Percentiles rank a stretch among this genome's conserved stretches.
Evolutionary conservation across 176 grass and related monocot species (phyloP).

Genomic region (Poa annua): DNA sequence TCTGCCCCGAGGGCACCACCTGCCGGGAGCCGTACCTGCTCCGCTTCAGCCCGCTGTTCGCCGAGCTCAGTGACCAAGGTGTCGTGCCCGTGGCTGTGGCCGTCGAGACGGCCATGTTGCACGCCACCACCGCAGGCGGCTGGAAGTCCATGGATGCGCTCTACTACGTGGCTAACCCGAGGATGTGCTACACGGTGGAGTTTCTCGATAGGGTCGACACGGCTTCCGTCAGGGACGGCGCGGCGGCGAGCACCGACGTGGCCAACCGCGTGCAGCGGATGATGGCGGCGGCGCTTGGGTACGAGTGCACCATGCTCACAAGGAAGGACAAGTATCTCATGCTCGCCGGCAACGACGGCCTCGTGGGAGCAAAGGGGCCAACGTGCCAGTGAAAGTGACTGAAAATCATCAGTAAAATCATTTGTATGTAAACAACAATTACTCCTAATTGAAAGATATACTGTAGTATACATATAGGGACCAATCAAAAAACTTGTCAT

Average conservation of each 20-base stretch:
- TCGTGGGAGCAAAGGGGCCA: neutral
- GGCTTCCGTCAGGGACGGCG: neutral
- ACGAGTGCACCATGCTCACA: slow-evolving; percentile 68
- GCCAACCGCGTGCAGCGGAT: slow-evolving; percentile 62
- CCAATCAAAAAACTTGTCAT: too few relatives aligned
- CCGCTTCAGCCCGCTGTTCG: slow-evolving; percentile 73
- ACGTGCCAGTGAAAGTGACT: neutral
- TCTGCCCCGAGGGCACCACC: slow-evolving; percentile 77
- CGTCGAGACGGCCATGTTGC: slow-evolving; percentile 52
- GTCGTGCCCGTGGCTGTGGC: slow-evolving; percentile 69
- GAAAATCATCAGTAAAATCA: neutral
- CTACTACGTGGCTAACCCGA: slow-evolving; percentile 64
- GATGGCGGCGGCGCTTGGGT: slow-evolving; percentile 65
- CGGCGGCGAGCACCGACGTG: slow-evolving; percentile 41
- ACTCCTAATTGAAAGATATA: neutral
- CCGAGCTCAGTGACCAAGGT: slow-evolving; percentile 54
- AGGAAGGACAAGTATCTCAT: slow-evolving; percentile 85
- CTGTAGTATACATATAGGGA: too few relatives aligned
- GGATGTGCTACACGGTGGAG: slow-evolving; percentile 59
- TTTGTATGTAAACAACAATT: neutral
- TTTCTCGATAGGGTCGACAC: slow-evolving; percentile 58
- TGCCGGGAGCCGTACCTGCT: slow-evolving; percentile 79
- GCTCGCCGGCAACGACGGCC: slow-evolving; percentile 79
- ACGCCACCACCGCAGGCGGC: slow-evolving; percentile 67
- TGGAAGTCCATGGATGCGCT: slow-evolving; percentile 71